Base-by-base conservation (phyloP, 345 rosid species). In the Anacardium occidentale region DNA sequence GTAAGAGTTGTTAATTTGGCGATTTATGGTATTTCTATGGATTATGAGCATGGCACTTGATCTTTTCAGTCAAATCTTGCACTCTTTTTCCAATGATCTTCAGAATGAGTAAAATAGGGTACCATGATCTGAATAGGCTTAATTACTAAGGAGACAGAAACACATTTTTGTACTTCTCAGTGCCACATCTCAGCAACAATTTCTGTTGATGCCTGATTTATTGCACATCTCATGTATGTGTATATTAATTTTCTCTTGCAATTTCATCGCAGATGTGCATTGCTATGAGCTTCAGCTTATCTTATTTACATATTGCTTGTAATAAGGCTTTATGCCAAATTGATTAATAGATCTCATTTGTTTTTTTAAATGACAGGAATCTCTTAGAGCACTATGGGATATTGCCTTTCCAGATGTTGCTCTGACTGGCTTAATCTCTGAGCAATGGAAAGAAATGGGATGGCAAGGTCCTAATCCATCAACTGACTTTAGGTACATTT, bases 361-460 rank as follows among this genome's bases (percentile, higher is more conserved):
- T 25, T 18, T 63, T 73, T 71, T 40, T 37, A 40, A 11, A 70
- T 76, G 76, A 53, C 83, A 95, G 99, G 90, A 91, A 81, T 88
- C 99, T 65, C 95, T 95, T 26, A 86, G 71, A 83, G 81, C 87
- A 62, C 83, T 95, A 83, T 95, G 99, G 99, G 66, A 75, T 71
- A 69, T 71, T 25, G 89, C 99, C 55, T 95, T 82, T 81, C 99
- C 98, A 4, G 80, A 85, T 78, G 82, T 86, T 77, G 64, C 66
- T 68, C 79, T 95, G 67, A 82, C 70, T 47, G 91, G 96, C 74
- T 66, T 92, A 81, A 86, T 95, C 62, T 86, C 98, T 26, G 94
- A 91, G 78, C 99, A 95, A 68, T 95, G 99, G 99, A 95, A 95
- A 84, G 97, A 92, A 10, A 95, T 95, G 99, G 99, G 99, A 59